Base-by-base conservation (phyloP, 345 rosid species). In the Syzygium grande region DNA sequence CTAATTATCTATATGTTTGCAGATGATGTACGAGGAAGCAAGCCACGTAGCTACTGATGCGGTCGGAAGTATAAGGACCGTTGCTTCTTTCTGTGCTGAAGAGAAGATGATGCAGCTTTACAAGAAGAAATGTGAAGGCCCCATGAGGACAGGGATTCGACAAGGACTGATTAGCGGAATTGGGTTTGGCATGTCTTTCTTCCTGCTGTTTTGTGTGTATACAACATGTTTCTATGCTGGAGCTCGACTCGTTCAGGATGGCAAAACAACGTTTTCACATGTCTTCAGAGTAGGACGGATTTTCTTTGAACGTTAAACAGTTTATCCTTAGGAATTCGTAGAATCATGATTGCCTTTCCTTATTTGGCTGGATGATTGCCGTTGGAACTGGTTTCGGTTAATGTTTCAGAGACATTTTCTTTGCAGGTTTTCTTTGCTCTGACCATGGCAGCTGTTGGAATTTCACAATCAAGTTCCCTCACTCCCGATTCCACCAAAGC, bases 31-130 rank as follows among this genome's bases (percentile, higher is more conserved):
- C 21, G 98, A 95, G 91, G 95, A 96, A 90, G 98, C 98, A 25
- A 95, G 98, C 89, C 96, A 94, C 90, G 96, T 96, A 55, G 98
- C 98, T 11, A 93, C 89, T n/a, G 97, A 96, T 84, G 98, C 99
- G 3, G 97, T 95, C 3, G 94, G 97, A 83, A 94, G 96, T 78
- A 95, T 95, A 85, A 93, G 99, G 89, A 94, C 98, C 19, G 95
- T 95, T 84, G 94, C 97, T 73, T 96, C 98, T 22, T 96, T 93
- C 90, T 95, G 97, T 89, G 97, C 96, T 2, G 97, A 95, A 87
- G 95, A 95, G 88, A 95, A 93, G 89, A 95, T 95, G 89, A 94
- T 95, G 95, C 87, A 93, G 52, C 91, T 94, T 58, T 96, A 96
- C 89, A 86, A 87, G 87, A 92, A 80, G 89, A 96, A 94, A 92